phyloP scores from a whole-genome alignment of 2,329 filamentous ascomycete genomes.

The Arthrinium puccinioides region DNA sequence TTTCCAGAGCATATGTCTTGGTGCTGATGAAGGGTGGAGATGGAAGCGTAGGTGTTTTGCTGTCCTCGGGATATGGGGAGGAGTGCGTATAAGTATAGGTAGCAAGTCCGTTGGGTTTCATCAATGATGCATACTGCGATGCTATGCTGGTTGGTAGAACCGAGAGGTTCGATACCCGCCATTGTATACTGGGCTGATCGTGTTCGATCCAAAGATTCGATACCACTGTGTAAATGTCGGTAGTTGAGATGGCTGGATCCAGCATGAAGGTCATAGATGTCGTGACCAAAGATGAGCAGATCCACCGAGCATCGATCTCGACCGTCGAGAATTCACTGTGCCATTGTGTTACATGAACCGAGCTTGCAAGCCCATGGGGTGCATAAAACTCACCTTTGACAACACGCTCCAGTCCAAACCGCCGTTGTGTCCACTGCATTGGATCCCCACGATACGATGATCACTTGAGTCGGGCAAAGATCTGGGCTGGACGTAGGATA shows the following conservation, averaged over 20 bases:
- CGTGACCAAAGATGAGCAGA: conserved; percentile 19
- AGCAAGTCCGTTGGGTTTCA: too few relatives aligned
- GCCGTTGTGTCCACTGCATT: conserved; percentile 9
- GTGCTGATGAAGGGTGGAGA: too few relatives aligned
- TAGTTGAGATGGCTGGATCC: conserved; percentile 18
- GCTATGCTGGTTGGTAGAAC: conserved; percentile 14
- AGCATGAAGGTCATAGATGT: conserved; percentile 21
- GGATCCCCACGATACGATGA: conserved; percentile 12
- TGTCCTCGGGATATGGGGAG: too few relatives aligned
- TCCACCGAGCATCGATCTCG: conserved; percentile 8
- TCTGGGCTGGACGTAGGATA: conserved; percentile 22
- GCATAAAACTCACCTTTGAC: conserved; percentile 16
- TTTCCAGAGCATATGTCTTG: too few relatives aligned
- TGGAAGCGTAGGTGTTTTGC: too few relatives aligned
- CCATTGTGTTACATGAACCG: too few relatives aligned
- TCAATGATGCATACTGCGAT: conserved; percentile 17
- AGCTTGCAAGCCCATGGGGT: too few relatives aligned
- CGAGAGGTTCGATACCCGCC: conserved; percentile 16
- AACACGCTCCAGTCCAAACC: conserved; percentile 19
- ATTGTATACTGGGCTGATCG: conserved; percentile 19
- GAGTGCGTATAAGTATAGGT: too few relatives aligned
- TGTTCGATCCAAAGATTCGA: conserved; percentile 18
- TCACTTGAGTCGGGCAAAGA: conserved; percentile 20
- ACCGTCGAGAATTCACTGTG: conserved; percentile 19
- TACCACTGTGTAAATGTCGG: conserved; percentile 21